Percentiles rank a stretch among this genome's conserved stretches.
phyloP scores from a whole-genome alignment of 78 protist genomes.

The Cavenderia fasciculata region DNA sequence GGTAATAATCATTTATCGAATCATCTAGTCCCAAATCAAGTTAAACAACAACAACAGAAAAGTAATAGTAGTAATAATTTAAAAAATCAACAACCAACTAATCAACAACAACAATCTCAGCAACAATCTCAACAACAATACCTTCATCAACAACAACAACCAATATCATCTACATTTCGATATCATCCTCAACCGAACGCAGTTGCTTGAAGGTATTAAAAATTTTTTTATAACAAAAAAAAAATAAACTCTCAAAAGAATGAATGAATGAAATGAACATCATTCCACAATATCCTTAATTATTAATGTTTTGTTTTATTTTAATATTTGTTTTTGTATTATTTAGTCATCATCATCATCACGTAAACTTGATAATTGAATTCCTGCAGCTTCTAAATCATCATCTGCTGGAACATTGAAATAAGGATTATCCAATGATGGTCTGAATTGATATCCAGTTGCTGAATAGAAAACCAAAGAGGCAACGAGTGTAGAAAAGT shows the following conservation, averaged over 20 bases:
- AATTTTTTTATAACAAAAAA: too few relatives aligned
- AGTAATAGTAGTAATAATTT: too few relatives aligned
- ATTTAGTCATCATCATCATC: too few relatives aligned
- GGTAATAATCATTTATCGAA: too few relatives aligned
- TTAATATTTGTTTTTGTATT: too few relatives aligned
- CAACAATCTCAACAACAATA: neutral
- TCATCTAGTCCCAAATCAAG: too few relatives aligned
- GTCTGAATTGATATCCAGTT: slow-evolving; percentile 79
- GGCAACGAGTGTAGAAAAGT: slow-evolving; percentile 48
- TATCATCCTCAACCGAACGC: slow-evolving; percentile 41
- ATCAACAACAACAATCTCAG: neutral
- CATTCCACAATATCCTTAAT: too few relatives aligned
- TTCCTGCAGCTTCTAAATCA: slow-evolving; percentile 2
- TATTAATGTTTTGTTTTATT: too few relatives aligned
- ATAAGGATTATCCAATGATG: slow-evolving; percentile 60
- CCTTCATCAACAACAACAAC: neutral
- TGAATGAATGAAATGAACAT: too few relatives aligned
- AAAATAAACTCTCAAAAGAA: too few relatives aligned
- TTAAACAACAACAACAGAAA: neutral
- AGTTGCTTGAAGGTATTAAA: slow-evolving; percentile 17
- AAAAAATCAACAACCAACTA: neutral
- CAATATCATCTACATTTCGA: slow-evolving; percentile 30
- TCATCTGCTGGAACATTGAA: slow-evolving; percentile 41
- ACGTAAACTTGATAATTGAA: neutral
- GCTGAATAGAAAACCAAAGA: slow-evolving; percentile 78